A percentile compares a stretch with the other conserved stretches of the same genome.
Conservation (phyloP, 2,329 filamentous ascomycete genomes). For the Exophiala dermatitidis region DNA sequence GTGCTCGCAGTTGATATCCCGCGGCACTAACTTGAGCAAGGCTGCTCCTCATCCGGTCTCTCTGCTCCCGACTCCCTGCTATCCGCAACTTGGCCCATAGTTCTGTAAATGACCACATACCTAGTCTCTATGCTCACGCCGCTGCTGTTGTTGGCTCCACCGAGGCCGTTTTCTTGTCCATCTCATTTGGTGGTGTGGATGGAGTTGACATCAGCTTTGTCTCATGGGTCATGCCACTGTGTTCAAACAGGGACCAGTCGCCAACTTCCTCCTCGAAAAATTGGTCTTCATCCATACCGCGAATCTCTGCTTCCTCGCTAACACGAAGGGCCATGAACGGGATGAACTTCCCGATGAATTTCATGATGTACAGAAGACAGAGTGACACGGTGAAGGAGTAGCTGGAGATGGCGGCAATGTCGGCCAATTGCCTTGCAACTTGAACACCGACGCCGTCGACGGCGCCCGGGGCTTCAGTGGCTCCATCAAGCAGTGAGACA, state of each 20-base stretch:
- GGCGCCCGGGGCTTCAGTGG: constrained; percentile 39
- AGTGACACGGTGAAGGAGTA: constrained; percentile 49
- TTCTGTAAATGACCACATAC: too few relatives aligned
- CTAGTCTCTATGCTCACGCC: neutral
- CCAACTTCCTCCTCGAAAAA: constrained; percentile 53
- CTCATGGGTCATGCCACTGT: neutral
- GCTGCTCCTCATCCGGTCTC: too few relatives aligned
- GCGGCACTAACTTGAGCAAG: too few relatives aligned
- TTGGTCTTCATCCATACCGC: constrained; percentile 48
- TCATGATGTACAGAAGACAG: constrained; percentile 47
- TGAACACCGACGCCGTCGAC: constrained; percentile 52
- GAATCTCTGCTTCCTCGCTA: constrained; percentile 48
- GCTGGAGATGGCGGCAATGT: constrained; percentile 46
- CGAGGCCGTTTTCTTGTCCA: neutral
- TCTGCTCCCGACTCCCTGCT: too few relatives aligned
- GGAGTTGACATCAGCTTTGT: neutral
- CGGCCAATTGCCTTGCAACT: constrained; percentile 49
- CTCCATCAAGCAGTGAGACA: constrained; percentile 42
- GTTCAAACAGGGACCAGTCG: constrained; percentile 39
- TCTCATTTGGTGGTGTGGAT: neutral
- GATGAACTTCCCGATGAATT: constrained; percentile 37
- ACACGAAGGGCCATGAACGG: constrained; percentile 49
- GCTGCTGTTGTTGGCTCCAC: neutral
- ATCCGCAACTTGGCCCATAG: too few relatives aligned
- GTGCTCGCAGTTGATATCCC: too few relatives aligned